Conservation (phyloP, 225 moss, liverwort and hornwort species). For the Antitrichia curtipendula region DNA sequence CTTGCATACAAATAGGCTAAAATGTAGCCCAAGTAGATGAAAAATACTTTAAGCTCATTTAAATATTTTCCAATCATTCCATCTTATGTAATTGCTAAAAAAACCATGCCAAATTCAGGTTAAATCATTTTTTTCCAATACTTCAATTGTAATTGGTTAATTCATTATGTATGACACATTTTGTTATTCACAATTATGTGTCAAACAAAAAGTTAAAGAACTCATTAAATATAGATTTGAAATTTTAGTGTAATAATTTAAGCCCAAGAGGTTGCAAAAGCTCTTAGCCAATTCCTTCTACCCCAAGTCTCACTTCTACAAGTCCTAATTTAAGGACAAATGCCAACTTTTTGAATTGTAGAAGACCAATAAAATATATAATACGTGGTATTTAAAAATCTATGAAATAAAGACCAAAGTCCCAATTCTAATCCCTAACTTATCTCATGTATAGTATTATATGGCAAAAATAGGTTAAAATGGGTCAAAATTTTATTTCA, state of each 20-base stretch:
- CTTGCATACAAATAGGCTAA: background rate
- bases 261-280: background rate
- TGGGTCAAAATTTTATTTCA: accelerated
- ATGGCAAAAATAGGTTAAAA: background rate
- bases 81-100: background rate
- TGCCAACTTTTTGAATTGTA: background rate
- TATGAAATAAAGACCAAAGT: background rate
- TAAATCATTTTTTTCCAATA: background rate
- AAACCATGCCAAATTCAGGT: background rate
- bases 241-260: background rate
- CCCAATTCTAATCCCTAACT: background rate
- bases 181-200: too few species aligned
- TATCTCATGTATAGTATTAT: background rate
- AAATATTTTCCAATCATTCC: background rate
- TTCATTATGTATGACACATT: background rate
- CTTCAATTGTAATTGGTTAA: background rate
- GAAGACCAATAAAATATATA: background rate
- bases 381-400: accelerated
- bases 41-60: background rate
- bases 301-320: background rate
- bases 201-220: too few species aligned
- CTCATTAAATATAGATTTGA: background rate
- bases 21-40: background rate
- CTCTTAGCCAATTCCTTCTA: background rate
- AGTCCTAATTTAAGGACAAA: background rate